Evolutionary conservation across 129 eudicot genomes (phyloP).

Genomic region (Artemisia tridentata): DNA sequence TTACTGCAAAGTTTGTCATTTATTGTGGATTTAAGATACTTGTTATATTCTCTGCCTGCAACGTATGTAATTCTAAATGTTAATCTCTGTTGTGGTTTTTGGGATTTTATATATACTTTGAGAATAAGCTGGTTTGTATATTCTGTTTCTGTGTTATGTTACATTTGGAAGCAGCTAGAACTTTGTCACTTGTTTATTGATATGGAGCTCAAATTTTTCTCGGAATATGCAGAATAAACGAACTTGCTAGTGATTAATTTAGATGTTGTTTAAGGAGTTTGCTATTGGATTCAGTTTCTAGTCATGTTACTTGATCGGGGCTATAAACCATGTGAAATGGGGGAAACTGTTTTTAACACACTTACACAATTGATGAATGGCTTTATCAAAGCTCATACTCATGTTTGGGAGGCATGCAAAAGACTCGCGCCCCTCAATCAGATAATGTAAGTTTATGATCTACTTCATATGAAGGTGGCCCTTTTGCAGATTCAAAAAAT

Average conservation of each 20-base stretch:
- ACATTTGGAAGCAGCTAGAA: neutral
- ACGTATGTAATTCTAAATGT: neutral
- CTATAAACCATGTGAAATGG: neutral
- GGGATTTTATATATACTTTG: slow-evolving; percentile 11
- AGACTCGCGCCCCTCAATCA: too few relatives aligned
- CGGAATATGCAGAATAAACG: neutral
- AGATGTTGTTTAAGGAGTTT: neutral
- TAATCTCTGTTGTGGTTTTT: slow-evolving; percentile 19
- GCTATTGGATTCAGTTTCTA: neutral
- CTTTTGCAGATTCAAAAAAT: too few relatives aligned
- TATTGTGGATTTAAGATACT: slow-evolving; percentile 27
- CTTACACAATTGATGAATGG: neutral
- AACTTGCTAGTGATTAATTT: neutral
- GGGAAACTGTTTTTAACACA: neutral
- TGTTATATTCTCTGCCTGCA: neutral
- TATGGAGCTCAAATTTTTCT: neutral
- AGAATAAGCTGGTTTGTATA: slow-evolving; percentile 23
- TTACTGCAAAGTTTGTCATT: slow-evolving; percentile 31
- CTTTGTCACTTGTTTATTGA: neutral
- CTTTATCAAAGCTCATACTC: neutral
- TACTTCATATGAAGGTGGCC: too few relatives aligned
- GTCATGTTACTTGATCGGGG: neutral
- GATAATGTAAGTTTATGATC: too few relatives aligned
- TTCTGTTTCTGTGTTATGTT: neutral
- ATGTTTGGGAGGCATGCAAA: too few relatives aligned